phyloP scores from a whole-genome alignment of 345 rosid genomes.

The Cardamine resedifolia region DNA sequence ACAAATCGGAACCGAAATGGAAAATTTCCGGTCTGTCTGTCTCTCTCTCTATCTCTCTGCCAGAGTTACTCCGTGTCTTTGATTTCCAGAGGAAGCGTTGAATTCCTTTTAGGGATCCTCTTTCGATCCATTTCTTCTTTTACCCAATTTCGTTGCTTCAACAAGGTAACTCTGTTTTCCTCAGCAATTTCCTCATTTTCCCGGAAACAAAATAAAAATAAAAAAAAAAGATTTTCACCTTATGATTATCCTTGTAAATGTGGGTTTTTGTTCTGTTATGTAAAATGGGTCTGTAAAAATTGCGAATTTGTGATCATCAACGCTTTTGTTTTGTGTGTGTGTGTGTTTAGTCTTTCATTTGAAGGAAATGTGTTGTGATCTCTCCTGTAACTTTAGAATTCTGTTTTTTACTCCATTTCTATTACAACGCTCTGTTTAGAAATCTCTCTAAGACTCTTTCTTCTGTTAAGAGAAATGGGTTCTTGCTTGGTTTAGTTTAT shows the following conservation, averaged over 20 bases:
- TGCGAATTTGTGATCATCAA: constrained; percentile 13
- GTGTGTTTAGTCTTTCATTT: constrained; percentile 22
- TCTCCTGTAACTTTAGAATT: constrained; percentile 24
- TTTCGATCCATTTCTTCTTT: constrained; percentile 18
- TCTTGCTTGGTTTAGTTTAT: constrained; percentile 27
- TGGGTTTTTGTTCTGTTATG: background rate
- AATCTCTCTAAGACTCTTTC: background rate
- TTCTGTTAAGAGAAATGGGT: background rate
- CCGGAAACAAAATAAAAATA: too few relatives aligned
- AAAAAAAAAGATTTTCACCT: background rate
- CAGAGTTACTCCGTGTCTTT: constrained; percentile 30
- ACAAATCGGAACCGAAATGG: constrained; percentile 23
- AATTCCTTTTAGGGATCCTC: constrained; percentile 27
- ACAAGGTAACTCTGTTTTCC: constrained; percentile 23
- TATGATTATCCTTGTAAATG: background rate
- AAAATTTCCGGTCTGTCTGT: background rate
- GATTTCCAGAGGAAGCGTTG: constrained; percentile 39
- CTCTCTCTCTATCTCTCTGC: background rate
- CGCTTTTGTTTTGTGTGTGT: background rate
- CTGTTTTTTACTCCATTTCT: constrained; percentile 1
- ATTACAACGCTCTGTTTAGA: constrained; percentile 9
- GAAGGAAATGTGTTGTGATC: constrained; percentile 21
- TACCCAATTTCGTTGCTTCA: background rate
- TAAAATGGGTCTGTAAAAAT: constrained; percentile 1
- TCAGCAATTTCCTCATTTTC: constrained; percentile 9